Evolutionary conservation across 2,329 filamentous ascomycete genomes (phyloP).

Genomic region (Sarocladium oryzae): DNA sequence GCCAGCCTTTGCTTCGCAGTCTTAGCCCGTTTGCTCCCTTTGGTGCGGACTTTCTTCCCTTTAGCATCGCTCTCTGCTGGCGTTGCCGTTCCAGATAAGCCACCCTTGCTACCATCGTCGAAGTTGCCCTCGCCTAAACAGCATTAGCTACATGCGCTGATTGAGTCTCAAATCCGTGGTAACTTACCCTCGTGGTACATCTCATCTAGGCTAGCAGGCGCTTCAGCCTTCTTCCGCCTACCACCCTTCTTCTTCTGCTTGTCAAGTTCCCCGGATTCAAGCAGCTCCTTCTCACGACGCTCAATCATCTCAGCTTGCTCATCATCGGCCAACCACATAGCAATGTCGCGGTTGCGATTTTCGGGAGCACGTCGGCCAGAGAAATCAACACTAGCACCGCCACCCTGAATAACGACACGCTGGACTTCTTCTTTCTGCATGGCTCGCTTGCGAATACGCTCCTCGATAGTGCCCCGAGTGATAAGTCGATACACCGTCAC

Average conservation of each 20-base stretch:
- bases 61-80: conserved; percentile 56
- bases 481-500: conserved; percentile 98
- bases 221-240: conserved; percentile 46
- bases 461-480: conserved; percentile 92
- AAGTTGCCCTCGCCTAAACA: conserved; percentile 86
- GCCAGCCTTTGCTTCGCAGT: conserved; percentile 62
- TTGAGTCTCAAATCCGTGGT: background rate
- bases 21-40: conserved; percentile 51
- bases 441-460: conserved; percentile 93
- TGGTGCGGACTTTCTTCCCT: conserved; percentile 51
- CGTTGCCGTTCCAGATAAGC: conserved; percentile 71
- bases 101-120: conserved; percentile 69
- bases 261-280: conserved; percentile 63
- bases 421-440: conserved; percentile 98
- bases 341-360: conserved; percentile 95
- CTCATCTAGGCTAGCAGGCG: conserved; percentile 71
- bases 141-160: conserved; percentile 18
- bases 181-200: conserved; percentile 97
- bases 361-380: conserved; percentile 82
- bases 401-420: conserved; percentile 90
- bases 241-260: conserved; percentile 58
- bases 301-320: conserved; percentile 94
- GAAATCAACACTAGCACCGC: conserved; percentile 89
- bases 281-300: conserved; percentile 79
- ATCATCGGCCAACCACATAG: conserved; percentile 97